Evolutionary conservation across 1,284 basidiomycete genomes (phyloP).

Genomic region (Melampsora abietis-canadensis): DNA sequence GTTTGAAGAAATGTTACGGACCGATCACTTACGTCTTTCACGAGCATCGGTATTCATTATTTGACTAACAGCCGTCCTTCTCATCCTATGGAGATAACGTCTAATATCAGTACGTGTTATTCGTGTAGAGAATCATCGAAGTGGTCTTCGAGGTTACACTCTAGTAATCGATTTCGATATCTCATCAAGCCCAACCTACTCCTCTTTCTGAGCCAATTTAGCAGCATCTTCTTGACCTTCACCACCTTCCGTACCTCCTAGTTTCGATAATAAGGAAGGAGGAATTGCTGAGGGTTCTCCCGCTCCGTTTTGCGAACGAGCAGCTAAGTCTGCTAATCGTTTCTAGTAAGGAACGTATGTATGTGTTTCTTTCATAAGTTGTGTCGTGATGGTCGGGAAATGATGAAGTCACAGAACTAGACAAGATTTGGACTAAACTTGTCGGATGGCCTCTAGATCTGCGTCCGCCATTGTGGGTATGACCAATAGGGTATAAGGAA

Average conservation of each 20-base stretch:
- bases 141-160: constrained; percentile 81
- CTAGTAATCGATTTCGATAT: constrained; percentile 47
- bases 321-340: constrained; percentile 35
- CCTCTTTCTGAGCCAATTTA: constrained; percentile 53
- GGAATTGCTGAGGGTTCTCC: constrained; percentile 13
- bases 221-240: constrained; percentile 52
- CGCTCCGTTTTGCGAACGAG: background rate
- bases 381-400: background rate
- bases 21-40: constrained; percentile 37
- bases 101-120: constrained; percentile 52
- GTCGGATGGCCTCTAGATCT: constrained; percentile 53
- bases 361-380: background rate
- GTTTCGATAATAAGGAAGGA: constrained; percentile 26
- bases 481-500: background rate
- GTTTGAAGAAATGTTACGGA: background rate
- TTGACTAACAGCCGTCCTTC: constrained; percentile 38
- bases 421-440: constrained; percentile 46
- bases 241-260: constrained; percentile 50
- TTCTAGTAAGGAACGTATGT: constrained; percentile 16
- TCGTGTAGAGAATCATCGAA: constrained; percentile 51
- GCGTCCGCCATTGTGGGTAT: constrained; percentile 51
- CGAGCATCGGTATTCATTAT: constrained; percentile 40
- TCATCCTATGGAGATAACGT: constrained; percentile 68
- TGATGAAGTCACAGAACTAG: constrained; percentile 17
- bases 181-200: constrained; percentile 55